Base-by-base conservation (phyloP, 768 basidiomycete species). In the Mycena floridula region DNA sequence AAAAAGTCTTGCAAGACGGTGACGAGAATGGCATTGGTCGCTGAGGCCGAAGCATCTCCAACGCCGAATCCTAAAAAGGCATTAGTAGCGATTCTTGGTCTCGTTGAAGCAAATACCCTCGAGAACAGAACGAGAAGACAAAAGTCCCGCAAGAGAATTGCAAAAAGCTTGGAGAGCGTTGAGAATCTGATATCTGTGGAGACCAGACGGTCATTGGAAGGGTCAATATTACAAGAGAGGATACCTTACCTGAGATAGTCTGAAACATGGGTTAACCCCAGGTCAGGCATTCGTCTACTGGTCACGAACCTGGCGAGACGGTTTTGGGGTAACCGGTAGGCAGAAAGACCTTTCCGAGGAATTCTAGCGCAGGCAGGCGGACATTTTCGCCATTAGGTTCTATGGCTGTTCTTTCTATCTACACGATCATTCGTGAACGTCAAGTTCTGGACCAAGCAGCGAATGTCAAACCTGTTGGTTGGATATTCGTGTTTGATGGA, bases 121-220 rank as follows among this genome's bases (percentile, higher is more conserved):
- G 5, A 87, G 63, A 3, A 81, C 73, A 13, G 83, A 82, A 50
- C 83, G 67, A 6, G 82, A 83, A 1, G 84, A 78, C 16, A 85
- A 54, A 22, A 85, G 62, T 0, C 78, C 69, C 0, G 82, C 76
- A 2, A 85, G 60, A 0, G 83, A 81, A 53, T 77, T 85, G 54
- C 81, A 85, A 50, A 83, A 85, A 3, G 82, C 79, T 59, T 85
- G 84, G 4, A 82, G 44, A 0, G 78, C 78, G 50, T 85, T 85
- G 51, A 76, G 70, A 12, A 79, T 62, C 55, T 85, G 82, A 52
- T 82, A 85, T 47, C 82, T 85, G 52, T 8, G n/a, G 11, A 13
- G 26, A 44, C 24, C 47, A 55, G 45, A 36, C 37, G 49, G 41
- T 25, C 43, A 20, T 21, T 22, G n/a, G 37, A 38, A 16, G 16